Evolutionary conservation across 495 filamentous ascomycete genomes (phyloP).

Genomic region (Neurospora sp.): DNA sequence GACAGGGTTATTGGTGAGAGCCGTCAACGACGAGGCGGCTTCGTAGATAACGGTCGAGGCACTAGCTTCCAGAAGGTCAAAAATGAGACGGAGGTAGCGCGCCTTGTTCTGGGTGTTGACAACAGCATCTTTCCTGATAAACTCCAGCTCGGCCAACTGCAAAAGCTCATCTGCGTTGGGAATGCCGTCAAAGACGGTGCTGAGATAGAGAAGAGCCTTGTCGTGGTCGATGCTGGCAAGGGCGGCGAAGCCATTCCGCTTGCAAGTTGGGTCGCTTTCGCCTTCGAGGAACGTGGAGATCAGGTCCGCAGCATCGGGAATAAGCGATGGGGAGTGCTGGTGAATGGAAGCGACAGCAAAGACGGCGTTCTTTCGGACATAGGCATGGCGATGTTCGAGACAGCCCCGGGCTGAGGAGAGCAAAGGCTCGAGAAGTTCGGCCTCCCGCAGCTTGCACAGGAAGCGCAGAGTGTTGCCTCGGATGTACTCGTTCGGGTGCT

Average conservation of each 20-base stretch:
- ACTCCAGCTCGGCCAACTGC: constrained; percentile 89
- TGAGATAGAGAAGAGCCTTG: constrained; percentile 82
- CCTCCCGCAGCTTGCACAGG: constrained; percentile 89
- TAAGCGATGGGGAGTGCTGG: constrained; percentile 81
- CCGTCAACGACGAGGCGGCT: constrained; percentile 92
- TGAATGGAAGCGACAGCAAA: constrained; percentile 91
- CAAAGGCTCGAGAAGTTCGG: constrained; percentile 92
- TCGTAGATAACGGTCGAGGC: constrained; percentile 96
- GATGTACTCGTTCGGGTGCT: constrained; percentile 97
- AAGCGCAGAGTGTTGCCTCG: constrained; percentile 94
- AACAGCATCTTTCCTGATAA: constrained; percentile 95
- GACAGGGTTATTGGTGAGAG: constrained; percentile 91
- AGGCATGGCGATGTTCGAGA: constrained; percentile 91
- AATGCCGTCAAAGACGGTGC: constrained; percentile 85
- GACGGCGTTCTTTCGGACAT: constrained; percentile 95
- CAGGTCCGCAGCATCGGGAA: constrained; percentile 92
- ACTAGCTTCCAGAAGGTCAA: constrained; percentile 88
- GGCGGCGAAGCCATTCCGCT: constrained; percentile 94
- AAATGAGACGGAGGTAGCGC: constrained; percentile 86
- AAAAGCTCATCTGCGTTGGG: constrained; percentile 89
- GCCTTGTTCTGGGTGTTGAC: constrained; percentile 93
- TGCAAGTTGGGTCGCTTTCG: constrained; percentile 93
- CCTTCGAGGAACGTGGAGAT: constrained; percentile 81
- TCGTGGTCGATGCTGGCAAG: constrained; percentile 86
- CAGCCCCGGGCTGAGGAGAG: constrained; percentile 85